These are phyloP conservation scores for Westerdykella sp. DNA, from an alignment of 2,329 filamentous ascomycete species.

Conservation along the genomic window DNA sequence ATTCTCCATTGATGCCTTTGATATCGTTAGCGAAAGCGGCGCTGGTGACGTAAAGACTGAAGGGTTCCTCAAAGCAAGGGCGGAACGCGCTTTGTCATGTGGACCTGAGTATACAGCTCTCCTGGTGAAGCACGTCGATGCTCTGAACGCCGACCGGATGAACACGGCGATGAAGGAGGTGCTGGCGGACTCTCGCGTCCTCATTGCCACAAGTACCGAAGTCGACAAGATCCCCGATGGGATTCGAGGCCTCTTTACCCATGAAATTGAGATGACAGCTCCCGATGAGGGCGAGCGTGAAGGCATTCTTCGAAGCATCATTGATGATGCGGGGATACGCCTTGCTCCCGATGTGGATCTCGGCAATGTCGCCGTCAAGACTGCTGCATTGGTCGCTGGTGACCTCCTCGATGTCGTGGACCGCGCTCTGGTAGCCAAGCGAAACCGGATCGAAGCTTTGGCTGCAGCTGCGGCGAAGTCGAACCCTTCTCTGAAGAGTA, in stretches of 20 bases:
- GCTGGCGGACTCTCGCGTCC: conserved; percentile 67
- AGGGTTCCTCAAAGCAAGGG: conserved; percentile 77
- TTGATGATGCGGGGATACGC: conserved; percentile 68
- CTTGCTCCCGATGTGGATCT: conserved; percentile 80
- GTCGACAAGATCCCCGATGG: conserved; percentile 90
- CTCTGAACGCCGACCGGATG: conserved; percentile 86
- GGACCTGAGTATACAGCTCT: conserved; percentile 77
- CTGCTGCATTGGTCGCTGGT: conserved; percentile 87
- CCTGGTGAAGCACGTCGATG: conserved; percentile 84
- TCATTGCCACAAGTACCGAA: conserved; percentile 92
- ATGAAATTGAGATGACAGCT: conserved; percentile 88
- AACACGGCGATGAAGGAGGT: conserved; percentile 78
- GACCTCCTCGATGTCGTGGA: conserved; percentile 94
- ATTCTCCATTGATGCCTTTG: conserved; percentile 84
- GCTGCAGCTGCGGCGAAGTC: conserved; percentile 44
- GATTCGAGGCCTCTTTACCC: conserved; percentile 84
- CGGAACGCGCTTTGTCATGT: conserved; percentile 83
- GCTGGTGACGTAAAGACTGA: conserved; percentile 91
- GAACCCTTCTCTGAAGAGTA: conserved; percentile 24
- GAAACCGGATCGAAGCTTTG: conserved; percentile 67
- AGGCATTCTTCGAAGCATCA: conserved; percentile 72
- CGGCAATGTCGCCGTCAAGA: conserved; percentile 82
- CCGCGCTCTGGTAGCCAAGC: conserved; percentile 72
- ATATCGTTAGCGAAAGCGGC: conserved; percentile 86
- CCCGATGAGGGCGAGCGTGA: conserved; percentile 91